phyloP scores from a whole-genome alignment of 2,329 filamentous ascomycete species.

The Aspergillus brasiliensis region DNA sequence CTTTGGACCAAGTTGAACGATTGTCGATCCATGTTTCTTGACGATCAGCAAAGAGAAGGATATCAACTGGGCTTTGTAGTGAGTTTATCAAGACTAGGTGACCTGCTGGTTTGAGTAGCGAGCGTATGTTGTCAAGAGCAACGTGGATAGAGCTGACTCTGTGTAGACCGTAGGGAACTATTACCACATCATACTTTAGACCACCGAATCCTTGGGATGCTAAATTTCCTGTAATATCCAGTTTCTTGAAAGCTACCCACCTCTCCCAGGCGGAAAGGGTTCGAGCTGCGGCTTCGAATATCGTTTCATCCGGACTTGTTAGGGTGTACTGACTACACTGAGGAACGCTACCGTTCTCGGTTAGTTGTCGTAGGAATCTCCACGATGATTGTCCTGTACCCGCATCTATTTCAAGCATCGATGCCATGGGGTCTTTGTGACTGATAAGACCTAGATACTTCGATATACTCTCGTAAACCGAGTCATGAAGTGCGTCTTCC shows the following conservation, averaged over 20 bases:
- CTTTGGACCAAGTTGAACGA: neutral
- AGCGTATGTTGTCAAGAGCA: slow-evolving; percentile 17
- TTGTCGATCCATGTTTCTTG: slow-evolving; percentile 7
- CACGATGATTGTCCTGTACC: slow-evolving; percentile 16
- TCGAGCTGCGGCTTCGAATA: neutral
- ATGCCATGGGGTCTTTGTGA: slow-evolving; percentile 25
- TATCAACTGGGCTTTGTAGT: slow-evolving; percentile 11
- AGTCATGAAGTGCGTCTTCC: neutral
- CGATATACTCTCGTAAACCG: slow-evolving; percentile 12
- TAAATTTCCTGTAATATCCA: slow-evolving; percentile 14
- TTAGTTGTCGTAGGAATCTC: slow-evolving; percentile 11
- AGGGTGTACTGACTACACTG: slow-evolving; percentile 21
- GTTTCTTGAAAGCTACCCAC: slow-evolving; percentile 9
- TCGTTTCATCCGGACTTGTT: slow-evolving; percentile 3
- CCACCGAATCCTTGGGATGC: slow-evolving; percentile 7
- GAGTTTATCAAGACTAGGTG: slow-evolving; percentile 20
- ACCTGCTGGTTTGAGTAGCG: slow-evolving; percentile 20
- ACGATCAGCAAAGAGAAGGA: slow-evolving; percentile 13
- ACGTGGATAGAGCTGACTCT: slow-evolving; percentile 7
- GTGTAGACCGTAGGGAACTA: slow-evolving; percentile 21
- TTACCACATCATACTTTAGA: slow-evolving; percentile 19
- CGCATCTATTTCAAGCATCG: slow-evolving; percentile 27
- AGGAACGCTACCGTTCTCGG: neutral
- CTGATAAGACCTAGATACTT: slow-evolving; percentile 22
- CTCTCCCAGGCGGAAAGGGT: slow-evolving; percentile 14